phyloP scores from a whole-genome alignment of 2,329 filamentous ascomycete species.

The Akanthomyces lecanii region DNA sequence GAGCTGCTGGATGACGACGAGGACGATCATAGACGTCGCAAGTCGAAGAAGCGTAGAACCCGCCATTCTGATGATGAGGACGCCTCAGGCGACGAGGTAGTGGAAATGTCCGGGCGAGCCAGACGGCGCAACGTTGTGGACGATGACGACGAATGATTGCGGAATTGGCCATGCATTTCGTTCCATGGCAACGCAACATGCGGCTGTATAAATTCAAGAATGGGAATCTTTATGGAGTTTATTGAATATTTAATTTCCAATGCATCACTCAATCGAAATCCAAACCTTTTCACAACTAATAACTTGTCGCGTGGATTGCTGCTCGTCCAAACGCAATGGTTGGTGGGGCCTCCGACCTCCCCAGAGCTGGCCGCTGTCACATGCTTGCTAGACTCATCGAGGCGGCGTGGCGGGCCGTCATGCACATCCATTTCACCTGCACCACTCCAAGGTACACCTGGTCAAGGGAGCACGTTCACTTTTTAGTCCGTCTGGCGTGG shows the following conservation, averaged over 20 bases:
- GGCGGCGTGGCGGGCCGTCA: constrained; percentile 10
- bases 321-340: background rate
- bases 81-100: constrained; percentile 51
- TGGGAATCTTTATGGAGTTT: constrained; percentile 22
- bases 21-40: constrained; percentile 41
- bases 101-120: constrained; percentile 40
- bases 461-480: constrained; percentile 8
- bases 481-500: constrained; percentile 1
- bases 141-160: constrained; percentile 52
- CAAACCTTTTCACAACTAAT: background rate
- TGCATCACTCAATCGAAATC: background rate
- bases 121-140: constrained; percentile 55
- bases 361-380: constrained; percentile 5
- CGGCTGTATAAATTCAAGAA: constrained; percentile 6
- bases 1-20: constrained; percentile 44
- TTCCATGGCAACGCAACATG: constrained; percentile 8
- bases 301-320: background rate
- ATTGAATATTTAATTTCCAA: constrained; percentile 16
- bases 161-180: constrained; percentile 6
- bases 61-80: constrained; percentile 47
- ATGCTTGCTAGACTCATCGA: constrained; percentile 1
- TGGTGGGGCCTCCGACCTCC: constrained; percentile 8
- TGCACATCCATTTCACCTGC: constrained; percentile 7
- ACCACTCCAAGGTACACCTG: background rate
- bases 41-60: constrained; percentile 48